Percentiles rank a stretch among this genome's conserved stretches.
Evolutionary conservation across 208 protist species (phyloP).

Genomic region (Acanthamoeba sp.): DNA sequence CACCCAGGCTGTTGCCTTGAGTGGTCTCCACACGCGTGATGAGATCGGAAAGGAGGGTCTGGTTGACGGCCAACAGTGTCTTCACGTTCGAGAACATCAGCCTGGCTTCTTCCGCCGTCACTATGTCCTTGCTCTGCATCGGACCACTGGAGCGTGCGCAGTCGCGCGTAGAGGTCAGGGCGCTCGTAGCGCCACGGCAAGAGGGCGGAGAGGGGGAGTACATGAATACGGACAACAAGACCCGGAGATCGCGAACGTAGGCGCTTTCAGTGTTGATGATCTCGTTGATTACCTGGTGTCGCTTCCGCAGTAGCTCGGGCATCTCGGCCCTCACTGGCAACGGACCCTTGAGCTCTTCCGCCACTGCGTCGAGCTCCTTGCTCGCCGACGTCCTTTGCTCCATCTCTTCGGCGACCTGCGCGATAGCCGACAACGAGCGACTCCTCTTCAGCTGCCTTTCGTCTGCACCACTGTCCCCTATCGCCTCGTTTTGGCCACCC

Average conservation of each 20-base stretch:
- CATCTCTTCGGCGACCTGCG: neutral
- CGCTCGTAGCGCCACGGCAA: neutral
- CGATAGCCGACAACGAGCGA: neutral
- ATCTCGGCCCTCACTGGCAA: neutral
- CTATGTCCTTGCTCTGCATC: neutral
- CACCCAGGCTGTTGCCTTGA: conserved; percentile 25
- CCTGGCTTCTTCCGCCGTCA: neutral
- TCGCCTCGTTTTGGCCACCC: neutral
- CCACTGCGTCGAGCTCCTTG: neutral
- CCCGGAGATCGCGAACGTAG: conserved; percentile 13
- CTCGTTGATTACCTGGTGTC: conserved; percentile 29
- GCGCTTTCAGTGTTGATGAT: neutral
- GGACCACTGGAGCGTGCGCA: neutral
- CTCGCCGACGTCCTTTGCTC: neutral
- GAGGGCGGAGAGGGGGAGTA: neutral
- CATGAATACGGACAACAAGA: neutral
- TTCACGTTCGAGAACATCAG: conserved; percentile 66
- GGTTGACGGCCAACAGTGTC: conserved; percentile 2
- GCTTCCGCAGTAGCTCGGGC: neutral
- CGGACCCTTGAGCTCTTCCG: neutral
- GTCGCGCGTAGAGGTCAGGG: neutral
- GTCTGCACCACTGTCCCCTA: neutral
- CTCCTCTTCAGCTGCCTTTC: neutral
- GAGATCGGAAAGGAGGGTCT: conserved; percentile 10
- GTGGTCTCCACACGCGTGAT: neutral